A percentile compares a stretch with the other conserved stretches of the same genome.
These are phyloP conservation scores for Musa beccarii DNA, from an alignment of 176 grass and related monocot genomes.

Conservation along the genomic window DNA sequence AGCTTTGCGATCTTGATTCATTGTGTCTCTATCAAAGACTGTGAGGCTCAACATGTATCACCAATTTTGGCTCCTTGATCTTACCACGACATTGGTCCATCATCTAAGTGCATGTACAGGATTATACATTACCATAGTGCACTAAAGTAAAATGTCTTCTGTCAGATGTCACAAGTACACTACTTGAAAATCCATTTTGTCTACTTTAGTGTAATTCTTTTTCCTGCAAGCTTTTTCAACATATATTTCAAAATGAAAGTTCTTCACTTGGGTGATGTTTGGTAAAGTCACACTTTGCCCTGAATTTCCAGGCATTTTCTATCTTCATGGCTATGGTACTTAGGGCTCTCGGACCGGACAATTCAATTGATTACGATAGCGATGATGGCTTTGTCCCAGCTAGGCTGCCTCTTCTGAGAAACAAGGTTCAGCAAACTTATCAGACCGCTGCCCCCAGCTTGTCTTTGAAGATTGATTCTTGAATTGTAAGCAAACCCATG, in stretches of 20 bases:
- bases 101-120: too few relatives aligned
- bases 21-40: too few relatives aligned
- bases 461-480: slow-evolving; percentile 47
- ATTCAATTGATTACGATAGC: slow-evolving; percentile 59
- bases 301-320: slow-evolving; percentile 44
- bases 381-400: slow-evolving; percentile 58
- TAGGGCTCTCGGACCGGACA: slow-evolving; percentile 62
- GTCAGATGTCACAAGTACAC: too few relatives aligned
- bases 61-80: too few relatives aligned
- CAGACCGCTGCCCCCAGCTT: slow-evolving; percentile 31
- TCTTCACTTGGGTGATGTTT: neutral
- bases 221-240: neutral
- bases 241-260: neutral
- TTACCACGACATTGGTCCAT: too few relatives aligned
- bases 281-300: neutral
- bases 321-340: slow-evolving; percentile 66
- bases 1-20: neutral
- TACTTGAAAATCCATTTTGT: neutral
- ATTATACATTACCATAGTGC: too few relatives aligned
- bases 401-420: slow-evolving; percentile 84
- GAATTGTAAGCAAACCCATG: slow-evolving; percentile 51
- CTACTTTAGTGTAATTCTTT: neutral
- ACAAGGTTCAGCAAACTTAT: slow-evolving; percentile 31
- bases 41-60: too few relatives aligned
- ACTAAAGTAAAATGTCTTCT: too few relatives aligned